Conservation (phyloP, 805 yeast genomes). For the Lipomyces starkeyi region DNA sequence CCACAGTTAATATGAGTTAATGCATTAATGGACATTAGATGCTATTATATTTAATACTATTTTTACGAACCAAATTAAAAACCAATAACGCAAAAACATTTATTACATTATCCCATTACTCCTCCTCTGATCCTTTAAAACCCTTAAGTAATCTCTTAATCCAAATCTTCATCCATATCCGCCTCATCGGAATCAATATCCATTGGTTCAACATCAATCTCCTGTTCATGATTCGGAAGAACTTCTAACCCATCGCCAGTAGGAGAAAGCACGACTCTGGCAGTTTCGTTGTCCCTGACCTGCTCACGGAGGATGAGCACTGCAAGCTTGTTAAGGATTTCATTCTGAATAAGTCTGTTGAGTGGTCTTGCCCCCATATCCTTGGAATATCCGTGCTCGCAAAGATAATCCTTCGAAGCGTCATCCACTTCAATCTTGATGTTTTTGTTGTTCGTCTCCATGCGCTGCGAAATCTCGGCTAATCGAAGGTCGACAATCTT, state of each 20-base stretch:
- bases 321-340: conserved; percentile 86
- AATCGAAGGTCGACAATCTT: conserved; percentile 89
- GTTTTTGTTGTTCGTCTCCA: conserved; percentile 80
- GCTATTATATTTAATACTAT: neutral
- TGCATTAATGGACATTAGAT: neutral
- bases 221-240: conserved; percentile 78
- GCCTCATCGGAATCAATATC: conserved; percentile 42
- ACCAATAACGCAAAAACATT: neutral
- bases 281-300: conserved; percentile 84
- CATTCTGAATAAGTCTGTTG: conserved; percentile 82
- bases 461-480: conserved; percentile 82
- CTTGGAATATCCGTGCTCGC: conserved; percentile 84
- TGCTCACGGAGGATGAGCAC: conserved; percentile 87
- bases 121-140: neutral
- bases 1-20: neutral
- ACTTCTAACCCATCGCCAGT: conserved; percentile 74
- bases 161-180: conserved; percentile 36
- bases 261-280: conserved; percentile 60
- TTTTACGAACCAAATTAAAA: neutral
- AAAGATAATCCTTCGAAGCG: conserved; percentile 79
- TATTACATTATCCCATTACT: neutral
- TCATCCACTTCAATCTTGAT: conserved; percentile 74
- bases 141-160: conserved; percentile 3
- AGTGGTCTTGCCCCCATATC: conserved; percentile 98
- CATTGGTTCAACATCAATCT: conserved; percentile 43